Percentiles rank a stretch among this genome's conserved stretches.
Evolutionary conservation across 139 green algal genomes (phyloP).

Genomic region (Chlorella sp.): DNA sequence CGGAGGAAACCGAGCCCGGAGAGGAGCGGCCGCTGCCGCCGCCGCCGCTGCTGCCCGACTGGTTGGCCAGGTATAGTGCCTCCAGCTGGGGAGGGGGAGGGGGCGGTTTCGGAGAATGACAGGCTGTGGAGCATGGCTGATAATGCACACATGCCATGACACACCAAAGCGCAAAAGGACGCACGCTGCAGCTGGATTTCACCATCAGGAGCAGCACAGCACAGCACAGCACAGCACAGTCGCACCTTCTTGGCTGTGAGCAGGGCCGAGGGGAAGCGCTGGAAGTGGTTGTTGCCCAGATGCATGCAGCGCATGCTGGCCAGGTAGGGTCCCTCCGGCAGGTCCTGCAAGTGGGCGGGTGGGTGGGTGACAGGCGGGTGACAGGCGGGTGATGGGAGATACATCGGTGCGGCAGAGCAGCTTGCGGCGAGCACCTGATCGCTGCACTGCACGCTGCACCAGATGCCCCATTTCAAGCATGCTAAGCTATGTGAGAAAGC

Average conservation of each 20-base stretch:
- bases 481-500: no score
- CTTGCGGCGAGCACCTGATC: no score
- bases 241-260: neutral
- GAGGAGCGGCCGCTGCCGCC: neutral
- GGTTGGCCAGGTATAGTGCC: constrained; percentile 23
- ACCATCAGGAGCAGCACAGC: neutral
- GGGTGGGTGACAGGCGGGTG: neutral
- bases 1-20: neutral
- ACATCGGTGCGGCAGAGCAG: no score
- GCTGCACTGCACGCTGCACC: no score
- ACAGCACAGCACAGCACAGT: neutral
- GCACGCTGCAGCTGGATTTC: no score
- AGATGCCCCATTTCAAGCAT: no score
- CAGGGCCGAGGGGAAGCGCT: constrained; percentile 28
- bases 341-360: neutral
- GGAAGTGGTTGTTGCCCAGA: constrained; percentile 33
- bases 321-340: constrained; percentile 12
- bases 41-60: neutral
- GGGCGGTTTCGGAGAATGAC: neutral
- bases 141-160: no score
- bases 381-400: neutral
- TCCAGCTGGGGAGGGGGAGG: neutral
- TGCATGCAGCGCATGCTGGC: neutral
- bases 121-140: neutral
- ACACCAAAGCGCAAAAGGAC: no score